Percentiles rank a stretch among this genome's conserved stretches.
Conservation (phyloP, 163 green algal species). For the Trebouxia gelatinosa region DNA sequence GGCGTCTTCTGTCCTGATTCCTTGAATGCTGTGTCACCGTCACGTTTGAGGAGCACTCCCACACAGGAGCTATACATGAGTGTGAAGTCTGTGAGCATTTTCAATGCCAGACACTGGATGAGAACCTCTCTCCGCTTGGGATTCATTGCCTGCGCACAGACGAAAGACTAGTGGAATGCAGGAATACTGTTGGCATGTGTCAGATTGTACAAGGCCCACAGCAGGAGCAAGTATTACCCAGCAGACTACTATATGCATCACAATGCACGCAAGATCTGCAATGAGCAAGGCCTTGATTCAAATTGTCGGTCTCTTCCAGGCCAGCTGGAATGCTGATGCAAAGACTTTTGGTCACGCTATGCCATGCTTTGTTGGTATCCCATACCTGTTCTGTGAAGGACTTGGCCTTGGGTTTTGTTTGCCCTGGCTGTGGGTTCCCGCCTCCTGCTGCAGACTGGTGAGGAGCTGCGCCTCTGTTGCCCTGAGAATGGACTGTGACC, state of each 20-base stretch:
- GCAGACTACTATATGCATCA: not conserved
- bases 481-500: not conserved
- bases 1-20: conserved; percentile 30
- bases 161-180: not conserved
- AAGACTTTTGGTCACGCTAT: not conserved
- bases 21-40: conserved; percentile 54
- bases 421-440: not conserved
- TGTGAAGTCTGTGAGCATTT: conserved; percentile 74
- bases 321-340: no score
- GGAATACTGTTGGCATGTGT: not conserved
- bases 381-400: conserved; percentile 21
- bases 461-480: not conserved
- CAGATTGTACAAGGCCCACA: not conserved
- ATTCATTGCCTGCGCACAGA: conserved; percentile 31
- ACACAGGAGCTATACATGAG: conserved; percentile 73
- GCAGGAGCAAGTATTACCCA: not conserved
- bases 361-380: not conserved
- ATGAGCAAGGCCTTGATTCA: no score
- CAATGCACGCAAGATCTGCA: not conserved
- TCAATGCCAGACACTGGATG: conserved; percentile 65
- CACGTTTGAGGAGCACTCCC: conserved; percentile 75
- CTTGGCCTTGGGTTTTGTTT: not conserved
- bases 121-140: conserved; percentile 42
- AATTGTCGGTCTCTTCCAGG: no score
- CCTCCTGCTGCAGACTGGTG: not conserved